Conservation (phyloP, 2,329 filamentous ascomycete species). For the Ophiostoma sp. region DNA sequence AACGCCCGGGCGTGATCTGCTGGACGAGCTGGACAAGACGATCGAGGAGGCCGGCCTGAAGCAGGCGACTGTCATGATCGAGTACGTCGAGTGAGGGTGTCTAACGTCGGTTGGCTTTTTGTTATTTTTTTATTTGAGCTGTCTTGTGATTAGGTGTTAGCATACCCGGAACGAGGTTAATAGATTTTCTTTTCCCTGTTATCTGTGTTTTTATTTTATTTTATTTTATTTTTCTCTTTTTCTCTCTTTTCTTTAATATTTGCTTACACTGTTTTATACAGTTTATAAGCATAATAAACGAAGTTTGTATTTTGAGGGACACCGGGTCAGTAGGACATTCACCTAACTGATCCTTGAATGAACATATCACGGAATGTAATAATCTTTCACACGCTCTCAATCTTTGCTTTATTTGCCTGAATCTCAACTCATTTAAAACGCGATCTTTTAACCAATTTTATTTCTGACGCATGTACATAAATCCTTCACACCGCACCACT, state of each 20-base stretch:
- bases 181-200: not conserved
- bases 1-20: constrained; percentile 65
- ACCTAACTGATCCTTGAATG: too few relatives aligned
- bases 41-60: constrained; percentile 81
- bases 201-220: not conserved
- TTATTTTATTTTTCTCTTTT: not conserved
- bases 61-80: constrained; percentile 92
- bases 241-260: too few relatives aligned
- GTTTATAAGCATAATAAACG: too few relatives aligned
- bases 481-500: not conserved
- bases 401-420: too few relatives aligned
- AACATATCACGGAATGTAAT: too few relatives aligned
- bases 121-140: not conserved
- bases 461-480: not conserved
- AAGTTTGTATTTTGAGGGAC: too few relatives aligned
- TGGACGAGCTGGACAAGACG: constrained; percentile 65
- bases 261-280: too few relatives aligned
- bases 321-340: too few relatives aligned
- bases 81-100: constrained; percentile 58
- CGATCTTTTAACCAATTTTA: not conserved
- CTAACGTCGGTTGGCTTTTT: not conserved
- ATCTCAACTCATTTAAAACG: not conserved
- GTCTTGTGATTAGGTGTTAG: not conserved
- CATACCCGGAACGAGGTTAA: constrained; percentile 9
- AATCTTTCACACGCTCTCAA: too few relatives aligned